Evolutionary conservation across 768 basidiomycete genomes (phyloP).

Genomic region (Tulasnella sp.): DNA sequence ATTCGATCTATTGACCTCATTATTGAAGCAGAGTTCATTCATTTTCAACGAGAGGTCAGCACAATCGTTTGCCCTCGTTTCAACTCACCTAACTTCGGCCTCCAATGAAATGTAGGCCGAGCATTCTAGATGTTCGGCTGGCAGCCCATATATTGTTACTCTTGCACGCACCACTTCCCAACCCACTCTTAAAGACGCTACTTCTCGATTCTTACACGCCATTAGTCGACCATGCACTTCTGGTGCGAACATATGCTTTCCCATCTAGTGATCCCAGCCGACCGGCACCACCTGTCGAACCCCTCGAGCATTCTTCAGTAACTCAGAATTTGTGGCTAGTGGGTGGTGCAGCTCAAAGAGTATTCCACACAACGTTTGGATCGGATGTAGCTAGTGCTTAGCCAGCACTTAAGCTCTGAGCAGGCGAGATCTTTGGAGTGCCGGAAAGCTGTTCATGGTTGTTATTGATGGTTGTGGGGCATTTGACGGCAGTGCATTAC

Average conservation of each 20-base stretch:
- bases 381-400: too few species aligned
- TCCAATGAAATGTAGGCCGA: slow-evolving; percentile 33
- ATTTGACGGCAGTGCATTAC: too few species aligned
- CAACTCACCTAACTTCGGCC: neutral
- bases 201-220: slow-evolving; percentile 43
- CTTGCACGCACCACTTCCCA: slow-evolving; percentile 44
- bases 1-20: slow-evolving; percentile 45
- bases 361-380: too few species aligned
- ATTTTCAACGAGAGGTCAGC: slow-evolving; percentile 40
- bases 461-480: too few species aligned
- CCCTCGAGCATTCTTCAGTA: neutral
- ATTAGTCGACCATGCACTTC: slow-evolving; percentile 45
- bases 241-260: slow-evolving; percentile 31
- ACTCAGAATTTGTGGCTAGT: neutral
- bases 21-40: slow-evolving; percentile 40
- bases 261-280: slow-evolving; percentile 13
- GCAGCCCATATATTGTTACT: slow-evolving; percentile 59
- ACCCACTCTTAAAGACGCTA: slow-evolving; percentile 43
- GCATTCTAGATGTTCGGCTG: slow-evolving; percentile 49
- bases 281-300: slow-evolving; percentile 6
- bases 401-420: too few species aligned
- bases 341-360: too few species aligned
- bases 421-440: too few species aligned
- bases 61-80: neutral
- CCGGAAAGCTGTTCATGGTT: too few species aligned